Evolutionary conservation across 2,329 filamentous ascomycete genomes (phyloP).

Genomic region (Trichoderma aggressivum): DNA sequence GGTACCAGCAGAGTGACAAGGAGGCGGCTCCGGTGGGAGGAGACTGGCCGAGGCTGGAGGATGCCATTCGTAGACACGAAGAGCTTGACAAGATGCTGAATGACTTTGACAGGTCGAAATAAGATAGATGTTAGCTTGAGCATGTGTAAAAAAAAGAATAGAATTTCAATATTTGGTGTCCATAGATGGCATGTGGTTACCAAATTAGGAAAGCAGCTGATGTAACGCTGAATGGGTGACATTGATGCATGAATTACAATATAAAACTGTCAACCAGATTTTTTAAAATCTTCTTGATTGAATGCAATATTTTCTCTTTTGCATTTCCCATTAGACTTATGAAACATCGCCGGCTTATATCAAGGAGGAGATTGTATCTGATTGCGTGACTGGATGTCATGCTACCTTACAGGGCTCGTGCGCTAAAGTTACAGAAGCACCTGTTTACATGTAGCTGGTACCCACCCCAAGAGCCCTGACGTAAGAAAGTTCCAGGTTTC

Average conservation of each 20-base stretch:
- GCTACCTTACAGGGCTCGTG: background rate
- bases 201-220: background rate
- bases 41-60: background rate
- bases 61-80: constrained; percentile 1
- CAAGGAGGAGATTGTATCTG: background rate
- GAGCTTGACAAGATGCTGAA: background rate
- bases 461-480: background rate
- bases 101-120: background rate
- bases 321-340: background rate
- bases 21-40: background rate
- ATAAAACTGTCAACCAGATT: background rate
- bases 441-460: background rate
- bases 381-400: background rate
- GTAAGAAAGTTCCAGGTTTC: background rate
- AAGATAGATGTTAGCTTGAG: background rate
- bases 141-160: background rate
- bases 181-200: background rate
- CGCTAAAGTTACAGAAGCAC: background rate
- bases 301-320: background rate
- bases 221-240: background rate
- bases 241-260: background rate
- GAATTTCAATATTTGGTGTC: background rate
- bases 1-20: background rate
- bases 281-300: background rate
- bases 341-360: background rate